Percentiles rank a stretch among this genome's conserved stretches.
Evolutionary conservation across 148 eudicot species (phyloP).

Genomic region (Suaeda aralocaspica): DNA sequence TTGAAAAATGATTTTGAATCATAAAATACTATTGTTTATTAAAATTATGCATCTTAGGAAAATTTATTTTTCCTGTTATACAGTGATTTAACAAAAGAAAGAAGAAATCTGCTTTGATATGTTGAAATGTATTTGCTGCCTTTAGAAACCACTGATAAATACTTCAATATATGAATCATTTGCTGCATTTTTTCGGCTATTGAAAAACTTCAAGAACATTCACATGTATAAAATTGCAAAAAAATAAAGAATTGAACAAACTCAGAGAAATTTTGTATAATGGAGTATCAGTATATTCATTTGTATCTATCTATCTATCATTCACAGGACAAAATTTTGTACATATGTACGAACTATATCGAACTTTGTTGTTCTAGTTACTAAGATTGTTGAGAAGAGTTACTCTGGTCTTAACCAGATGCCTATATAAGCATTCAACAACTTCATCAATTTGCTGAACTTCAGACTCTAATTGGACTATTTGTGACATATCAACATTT

Average conservation of each 20-base stretch:
- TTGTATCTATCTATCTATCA: too few relatives aligned
- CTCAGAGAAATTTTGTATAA: not conserved
- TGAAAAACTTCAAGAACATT: not conserved
- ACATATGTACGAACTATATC: not conserved
- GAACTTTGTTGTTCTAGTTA: constrained; percentile 17
- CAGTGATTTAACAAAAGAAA: too few relatives aligned
- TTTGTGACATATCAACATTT: not conserved
- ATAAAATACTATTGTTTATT: too few relatives aligned
- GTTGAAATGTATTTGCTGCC: too few relatives aligned
- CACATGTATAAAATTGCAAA: too few relatives aligned
- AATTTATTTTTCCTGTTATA: too few relatives aligned
- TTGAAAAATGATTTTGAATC: too few relatives aligned
- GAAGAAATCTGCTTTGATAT: too few relatives aligned
- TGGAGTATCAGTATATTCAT: not conserved
- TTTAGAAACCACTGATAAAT: not conserved
- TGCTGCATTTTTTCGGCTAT: not conserved
- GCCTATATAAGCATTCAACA: constrained; percentile 34
- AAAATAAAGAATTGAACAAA: not conserved
- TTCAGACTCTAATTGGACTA: constrained; percentile 21
- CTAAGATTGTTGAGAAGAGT: constrained; percentile 38
- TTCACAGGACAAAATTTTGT: not conserved
- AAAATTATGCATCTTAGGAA: too few relatives aligned
- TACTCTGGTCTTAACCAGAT: constrained; percentile 36
- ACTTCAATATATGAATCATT: too few relatives aligned
- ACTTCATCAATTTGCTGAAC: constrained; percentile 32